Conservation (phyloP, 1,284 basidiomycete species). For the Leccinum angustisporum region DNA sequence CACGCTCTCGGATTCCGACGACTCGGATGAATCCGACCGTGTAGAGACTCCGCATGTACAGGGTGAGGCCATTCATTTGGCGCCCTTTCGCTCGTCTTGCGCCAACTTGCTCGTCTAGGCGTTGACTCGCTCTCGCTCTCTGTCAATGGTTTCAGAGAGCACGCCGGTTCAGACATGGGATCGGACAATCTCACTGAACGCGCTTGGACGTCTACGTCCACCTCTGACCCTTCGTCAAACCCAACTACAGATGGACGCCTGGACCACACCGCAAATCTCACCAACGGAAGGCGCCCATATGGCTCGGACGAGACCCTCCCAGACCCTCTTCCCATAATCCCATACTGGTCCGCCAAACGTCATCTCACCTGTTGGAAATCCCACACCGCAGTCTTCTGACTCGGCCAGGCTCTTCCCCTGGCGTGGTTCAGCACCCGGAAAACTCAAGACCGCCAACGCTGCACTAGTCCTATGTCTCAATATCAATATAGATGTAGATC, state of each 20-base stretch:
- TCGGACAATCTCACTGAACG: conserved; percentile 46
- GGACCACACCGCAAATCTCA: conserved; percentile 17
- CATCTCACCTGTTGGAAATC: conserved; percentile 88
- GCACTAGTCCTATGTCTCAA: conserved; percentile 96
- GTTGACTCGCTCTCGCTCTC: conserved; percentile 21
- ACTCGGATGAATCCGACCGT: conserved; percentile 51
- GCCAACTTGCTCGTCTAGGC: conserved; percentile 15
- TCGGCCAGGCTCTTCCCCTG: conserved; percentile 71
- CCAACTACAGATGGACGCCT: conserved; percentile 32
- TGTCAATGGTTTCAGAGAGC: conserved; percentile 30
- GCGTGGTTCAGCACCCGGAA: conserved; percentile 75
- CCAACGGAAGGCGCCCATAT: conserved; percentile 33
- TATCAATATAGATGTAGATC: conserved; percentile 97
- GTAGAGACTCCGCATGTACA: conserved; percentile 18
- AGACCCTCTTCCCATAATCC: conserved; percentile 60
- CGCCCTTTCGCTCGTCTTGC: conserved; percentile 1
- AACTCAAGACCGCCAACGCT: conserved; percentile 89
- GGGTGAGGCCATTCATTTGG: conserved; percentile 19
- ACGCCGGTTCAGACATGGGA: conserved; percentile 39
- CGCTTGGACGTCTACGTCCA: conserved; percentile 41
- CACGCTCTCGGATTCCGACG: conserved; percentile 60
- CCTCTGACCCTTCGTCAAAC: conserved; percentile 45
- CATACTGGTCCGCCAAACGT: conserved; percentile 82
- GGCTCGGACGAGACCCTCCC: conserved; percentile 43
- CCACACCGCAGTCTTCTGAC: conserved; percentile 64